phyloP scores from a whole-genome alignment of 805 yeast species.

The Yarrowia sp. region DNA sequence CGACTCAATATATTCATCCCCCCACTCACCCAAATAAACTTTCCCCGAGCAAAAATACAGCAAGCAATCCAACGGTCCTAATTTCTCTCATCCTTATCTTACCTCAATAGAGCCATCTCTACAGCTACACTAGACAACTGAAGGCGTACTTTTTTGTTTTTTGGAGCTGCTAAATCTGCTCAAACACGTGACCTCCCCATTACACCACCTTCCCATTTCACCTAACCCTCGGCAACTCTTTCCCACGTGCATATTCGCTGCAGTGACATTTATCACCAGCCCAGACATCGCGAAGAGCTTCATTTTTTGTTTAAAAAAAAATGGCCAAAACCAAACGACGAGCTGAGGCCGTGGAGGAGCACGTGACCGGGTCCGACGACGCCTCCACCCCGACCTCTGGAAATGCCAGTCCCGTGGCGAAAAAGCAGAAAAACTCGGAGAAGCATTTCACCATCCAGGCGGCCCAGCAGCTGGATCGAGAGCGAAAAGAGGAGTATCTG shows the following conservation, averaged over 20 bases:
- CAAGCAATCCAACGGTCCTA: too few relatives aligned
- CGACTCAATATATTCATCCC: too few relatives aligned
- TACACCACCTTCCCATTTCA: neutral
- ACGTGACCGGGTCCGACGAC: slow-evolving; percentile 1
- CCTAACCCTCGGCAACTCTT: neutral
- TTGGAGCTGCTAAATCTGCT: neutral
- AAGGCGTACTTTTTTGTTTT: too few relatives aligned
- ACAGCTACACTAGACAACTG: neutral
- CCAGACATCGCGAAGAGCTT: too few relatives aligned
- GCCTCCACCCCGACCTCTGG: neutral
- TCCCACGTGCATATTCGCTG: slow-evolving; percentile 7
- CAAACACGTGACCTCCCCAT: neutral
- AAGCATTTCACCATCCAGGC: slow-evolving; percentile 15
- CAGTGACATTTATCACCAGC: too few relatives aligned
- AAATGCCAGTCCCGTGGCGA: neutral
- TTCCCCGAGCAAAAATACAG: neutral
- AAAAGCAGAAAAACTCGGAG: neutral
- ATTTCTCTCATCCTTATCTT: too few relatives aligned
- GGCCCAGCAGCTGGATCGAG: slow-evolving; percentile 11
- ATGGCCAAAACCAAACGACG: neutral
- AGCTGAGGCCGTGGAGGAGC: neutral
- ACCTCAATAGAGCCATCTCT: neutral
- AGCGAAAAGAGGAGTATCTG: slow-evolving; percentile 18
- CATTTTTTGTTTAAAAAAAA: too few relatives aligned
- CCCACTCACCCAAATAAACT: too few relatives aligned